Conservation (phyloP, 495 filamentous ascomycete species). For the Stereocaulon alpinum region DNA sequence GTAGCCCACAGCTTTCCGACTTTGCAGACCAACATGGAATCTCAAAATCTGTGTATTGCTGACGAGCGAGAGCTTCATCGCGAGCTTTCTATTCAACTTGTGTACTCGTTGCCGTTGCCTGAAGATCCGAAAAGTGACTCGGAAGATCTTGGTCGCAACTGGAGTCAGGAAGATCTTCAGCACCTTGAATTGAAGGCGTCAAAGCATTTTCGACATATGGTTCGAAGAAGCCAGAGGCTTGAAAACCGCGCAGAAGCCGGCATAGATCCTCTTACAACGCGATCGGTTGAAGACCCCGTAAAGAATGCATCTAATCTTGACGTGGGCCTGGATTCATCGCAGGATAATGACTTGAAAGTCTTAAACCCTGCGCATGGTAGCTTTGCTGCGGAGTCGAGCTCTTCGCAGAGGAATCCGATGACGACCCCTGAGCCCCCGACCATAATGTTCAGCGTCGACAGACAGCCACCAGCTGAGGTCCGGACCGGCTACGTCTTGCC, state of each 20-base stretch:
- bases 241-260: not conserved
- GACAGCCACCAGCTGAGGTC: slow-evolving; percentile 11
- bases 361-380: not conserved
- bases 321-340: not conserved
- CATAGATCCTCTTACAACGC: not conserved
- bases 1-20: not conserved
- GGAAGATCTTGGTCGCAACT: not conserved
- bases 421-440: not conserved
- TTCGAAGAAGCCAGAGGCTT: not conserved
- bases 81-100: not conserved
- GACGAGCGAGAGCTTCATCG: not conserved
- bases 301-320: not conserved
- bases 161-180: not conserved
- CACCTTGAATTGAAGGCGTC: not conserved
- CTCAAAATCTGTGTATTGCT: not conserved
- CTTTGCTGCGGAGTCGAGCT: not conserved
- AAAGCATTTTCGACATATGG: not conserved
- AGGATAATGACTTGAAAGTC: not conserved
- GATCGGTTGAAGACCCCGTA: not conserved
- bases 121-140: not conserved
- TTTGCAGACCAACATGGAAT: slow-evolving; percentile 1
- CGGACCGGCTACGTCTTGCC: slow-evolving; percentile 1
- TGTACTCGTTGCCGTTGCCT: not conserved
- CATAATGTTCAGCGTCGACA: slow-evolving; percentile 5
- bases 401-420: not conserved